Percentiles rank a stretch among this genome's conserved stretches.
These are phyloP conservation scores for Nemania abortiva DNA, from an alignment of 2,329 filamentous ascomycete genomes.

Conservation along the genomic window DNA sequence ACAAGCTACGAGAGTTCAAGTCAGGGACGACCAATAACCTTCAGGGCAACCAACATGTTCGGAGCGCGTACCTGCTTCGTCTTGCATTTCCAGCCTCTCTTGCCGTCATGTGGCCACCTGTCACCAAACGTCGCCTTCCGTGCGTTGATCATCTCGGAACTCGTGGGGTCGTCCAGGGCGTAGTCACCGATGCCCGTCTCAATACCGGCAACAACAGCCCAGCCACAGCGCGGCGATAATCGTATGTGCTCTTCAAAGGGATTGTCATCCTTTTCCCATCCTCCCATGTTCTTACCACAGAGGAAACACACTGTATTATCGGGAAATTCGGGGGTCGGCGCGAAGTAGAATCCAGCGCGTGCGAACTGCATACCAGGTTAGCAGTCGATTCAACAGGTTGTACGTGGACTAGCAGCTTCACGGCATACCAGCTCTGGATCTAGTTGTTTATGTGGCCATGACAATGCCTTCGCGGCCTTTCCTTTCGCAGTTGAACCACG, in stretches of 20 bases:
- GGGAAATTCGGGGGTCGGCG: constrained; percentile 77
- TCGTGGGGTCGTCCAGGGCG: constrained; percentile 78
- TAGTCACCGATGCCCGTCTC: constrained; percentile 73
- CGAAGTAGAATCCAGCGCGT: constrained; percentile 90
- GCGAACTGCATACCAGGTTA: constrained; percentile 72
- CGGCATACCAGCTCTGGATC: constrained; percentile 71
- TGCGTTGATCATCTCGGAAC: constrained; percentile 78
- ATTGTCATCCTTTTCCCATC: constrained; percentile 90
- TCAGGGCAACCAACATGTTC: not conserved
- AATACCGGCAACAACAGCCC: constrained; percentile 79
- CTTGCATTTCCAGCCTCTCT: constrained; percentile 90
- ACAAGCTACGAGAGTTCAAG: constrained; percentile 72
- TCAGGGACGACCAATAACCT: constrained; percentile 7
- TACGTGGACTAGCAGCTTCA: constrained; percentile 2
- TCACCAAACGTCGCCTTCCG: constrained; percentile 85
- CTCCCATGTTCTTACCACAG: constrained; percentile 85
- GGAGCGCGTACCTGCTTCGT: constrained; percentile 76
- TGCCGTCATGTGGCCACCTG: constrained; percentile 89
- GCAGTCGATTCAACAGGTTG: constrained; percentile 28
- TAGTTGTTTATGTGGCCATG: constrained; percentile 84
- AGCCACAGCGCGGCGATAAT: constrained; percentile 85
- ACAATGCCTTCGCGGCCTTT: constrained; percentile 66
- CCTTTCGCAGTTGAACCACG: constrained; percentile 76
- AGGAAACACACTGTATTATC: constrained; percentile 94
- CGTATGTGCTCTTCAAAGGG: constrained; percentile 87